Evolutionary conservation across 2,329 filamentous ascomycete species (phyloP).

Genomic region (Cordyceps farinosa): DNA sequence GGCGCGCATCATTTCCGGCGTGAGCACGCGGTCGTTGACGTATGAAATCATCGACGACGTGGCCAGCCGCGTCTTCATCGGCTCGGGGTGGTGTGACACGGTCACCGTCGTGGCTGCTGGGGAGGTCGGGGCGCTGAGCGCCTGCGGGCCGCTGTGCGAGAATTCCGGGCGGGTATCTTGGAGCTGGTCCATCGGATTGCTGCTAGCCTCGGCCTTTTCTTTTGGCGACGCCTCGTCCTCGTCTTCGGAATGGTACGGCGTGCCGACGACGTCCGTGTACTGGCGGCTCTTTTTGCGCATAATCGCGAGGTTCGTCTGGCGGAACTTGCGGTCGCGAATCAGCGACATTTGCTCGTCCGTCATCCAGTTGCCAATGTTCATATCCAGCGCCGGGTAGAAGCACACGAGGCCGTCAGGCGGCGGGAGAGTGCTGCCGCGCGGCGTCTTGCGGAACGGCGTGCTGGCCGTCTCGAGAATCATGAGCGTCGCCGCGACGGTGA

Average conservation of each 20-base stretch:
- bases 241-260: slow-evolving; percentile 76
- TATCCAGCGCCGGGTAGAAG: slow-evolving; percentile 86
- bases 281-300: slow-evolving; percentile 83
- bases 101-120: slow-evolving; percentile 23
- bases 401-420: slow-evolving; percentile 76
- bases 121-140: slow-evolving; percentile 25
- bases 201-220: slow-evolving; percentile 21
- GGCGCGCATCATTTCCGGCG: slow-evolving; percentile 96
- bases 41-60: slow-evolving; percentile 98
- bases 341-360: slow-evolving; percentile 95
- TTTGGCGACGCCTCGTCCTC: slow-evolving; percentile 51
- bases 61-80: slow-evolving; percentile 78
- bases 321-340: slow-evolving; percentile 76
- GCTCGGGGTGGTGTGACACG: slow-evolving; percentile 51
- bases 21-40: slow-evolving; percentile 91
- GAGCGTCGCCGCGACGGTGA: slow-evolving; percentile 66
- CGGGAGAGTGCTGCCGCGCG: slow-evolving; percentile 55
- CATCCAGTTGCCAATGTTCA: slow-evolving; percentile 99
- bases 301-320: slow-evolving; percentile 74
- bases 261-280: slow-evolving; percentile 79
- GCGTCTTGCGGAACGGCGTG: slow-evolving; percentile 31
- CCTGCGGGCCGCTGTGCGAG: slow-evolving; percentile 44
- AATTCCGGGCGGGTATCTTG: slow-evolving; percentile 45
- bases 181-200: slow-evolving; percentile 19
- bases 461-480: slow-evolving; percentile 81